Base-by-base conservation (phyloP, 495 filamentous ascomycete genomes). In the Paragyromitra xinjiangensis region DNA sequence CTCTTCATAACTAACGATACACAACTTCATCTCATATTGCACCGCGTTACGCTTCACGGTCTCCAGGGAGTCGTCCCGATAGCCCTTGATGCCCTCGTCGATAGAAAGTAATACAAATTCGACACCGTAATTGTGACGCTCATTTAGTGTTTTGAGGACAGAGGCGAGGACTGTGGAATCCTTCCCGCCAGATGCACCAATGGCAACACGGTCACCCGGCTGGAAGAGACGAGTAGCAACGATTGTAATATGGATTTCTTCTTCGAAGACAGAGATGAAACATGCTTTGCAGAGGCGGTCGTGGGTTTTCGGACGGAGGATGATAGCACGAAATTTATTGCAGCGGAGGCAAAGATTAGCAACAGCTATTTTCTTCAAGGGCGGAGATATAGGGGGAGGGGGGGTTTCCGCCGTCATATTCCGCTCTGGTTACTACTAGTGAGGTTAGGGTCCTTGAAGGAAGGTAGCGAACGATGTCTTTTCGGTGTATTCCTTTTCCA, bases 61-160 rank as follows among this genome's bases (percentile, higher is more conserved):
- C 83, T 98, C 94, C 0, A 99, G 87, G 7, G 92, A 94, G 85
- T 98, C 94, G 83, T 99, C 95, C 65, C 95, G 89, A 82, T 99
- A 99, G 1, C 95, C 95, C 79, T 91, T 94, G 84, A 99, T 99
- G 19, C 95, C 95, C 83, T 99, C 95, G 82, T 99, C 95, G 83
- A 99, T 95, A 62, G 92, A 94, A 26, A 99, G 86, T 0, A 99
- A 88, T 5, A 95, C 87, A 2, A 99, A 88, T 26, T 97, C 88
- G 8, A 98, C 87, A 0, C 93, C 93, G 82, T 98, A 98, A 71
- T 90, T 85, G 81, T 98, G 88, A 7, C 95, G 90, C 78, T 95
- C 92, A 79, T 99, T 98, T 2, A 99, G 87, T 0, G 94, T 98
- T 83, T 97, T 98, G 55, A 99, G 87, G 4, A 99, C 94, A 0